Evolutionary conservation across 192 early-diverging fungal species (phyloP), one percentile per base, ranked within the genome.

Genomic region (Gigaspora rosea): DNA sequence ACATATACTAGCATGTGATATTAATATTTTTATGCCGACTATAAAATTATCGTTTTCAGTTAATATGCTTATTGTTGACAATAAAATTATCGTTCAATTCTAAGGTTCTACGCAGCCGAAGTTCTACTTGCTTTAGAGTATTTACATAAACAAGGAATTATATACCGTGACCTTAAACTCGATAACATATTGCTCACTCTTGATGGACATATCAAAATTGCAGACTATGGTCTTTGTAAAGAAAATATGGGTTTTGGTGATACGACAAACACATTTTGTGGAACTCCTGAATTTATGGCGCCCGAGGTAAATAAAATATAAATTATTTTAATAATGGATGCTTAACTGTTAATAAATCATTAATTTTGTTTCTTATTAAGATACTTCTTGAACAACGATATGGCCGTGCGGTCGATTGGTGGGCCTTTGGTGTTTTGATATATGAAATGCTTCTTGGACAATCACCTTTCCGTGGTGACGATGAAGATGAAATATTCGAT

Each of bases 221-320:
- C 96, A 22, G 98, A 99, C 86, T 99, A 97, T 82, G 98, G 98
- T 47, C 86, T 98, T 59, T 99, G 97, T 85, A 99, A 99, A 87
- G 97, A 91, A 76, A 93, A 95, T 78, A 98, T 98, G 94, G 87
- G 89, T 54, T 92, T 90, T 75, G 95, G 95, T 15, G 84, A 87
- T 18, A 94, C 92, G 0, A 98, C 97, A 5, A 94, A 91, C 62
- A 98, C 96, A 4, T 98, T 98, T 85, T 98, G 96, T 80, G 97
- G 97, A 47, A 99, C 97, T 35, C 96, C 96, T 15, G 97, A 99
- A 82, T 99, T 97, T 77, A 99, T 99, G 96, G 96, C 97, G 8
- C 97, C 97, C 54, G 97, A 99, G 61, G 75, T 76, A 56, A 18
- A 41, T 41, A 41, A 27, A 64, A 12, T 20, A 1, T 20, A 1